Percentiles rank a stretch among this genome's conserved stretches.
Conservation (phyloP, 225 moss, liverwort and hornwort species). For the Lunularia cruciata region DNA sequence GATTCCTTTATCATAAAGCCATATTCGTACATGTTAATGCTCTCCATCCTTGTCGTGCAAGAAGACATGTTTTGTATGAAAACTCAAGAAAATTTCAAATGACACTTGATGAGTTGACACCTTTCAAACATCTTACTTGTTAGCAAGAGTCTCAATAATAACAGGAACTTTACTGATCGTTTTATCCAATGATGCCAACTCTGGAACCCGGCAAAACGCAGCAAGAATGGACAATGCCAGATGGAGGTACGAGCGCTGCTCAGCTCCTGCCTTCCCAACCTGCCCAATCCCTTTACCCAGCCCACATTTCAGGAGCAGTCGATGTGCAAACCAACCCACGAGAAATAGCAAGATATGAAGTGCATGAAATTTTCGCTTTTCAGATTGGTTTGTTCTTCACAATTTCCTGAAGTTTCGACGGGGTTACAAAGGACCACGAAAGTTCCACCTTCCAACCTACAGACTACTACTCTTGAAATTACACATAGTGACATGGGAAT, state of each 20-base stretch:
- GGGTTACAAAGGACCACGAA: no score
- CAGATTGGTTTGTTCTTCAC: no score
- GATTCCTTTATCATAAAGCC: conserved; percentile 44
- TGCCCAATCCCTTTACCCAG: conserved; percentile 25
- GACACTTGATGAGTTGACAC: conserved; percentile 18
- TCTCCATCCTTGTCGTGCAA: no score
- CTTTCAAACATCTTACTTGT: conserved; percentile 72
- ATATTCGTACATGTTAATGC: no score
- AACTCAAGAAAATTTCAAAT: background rate
- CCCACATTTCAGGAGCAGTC: conserved; percentile 3
- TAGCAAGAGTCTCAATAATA: conserved; percentile 75
- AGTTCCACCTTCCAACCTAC: no score
- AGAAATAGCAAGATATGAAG: background rate
- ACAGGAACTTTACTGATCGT: conserved; percentile 78
- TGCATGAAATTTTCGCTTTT: background rate
- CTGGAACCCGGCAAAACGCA: conserved; percentile 86
- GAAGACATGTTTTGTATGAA: no score
- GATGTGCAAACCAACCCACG: background rate
- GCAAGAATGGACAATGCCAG: conserved; percentile 80
- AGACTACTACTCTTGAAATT: no score
- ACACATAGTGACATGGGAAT: no score
- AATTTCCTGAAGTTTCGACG: conserved; percentile 17
- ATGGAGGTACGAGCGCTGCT: conserved; percentile 70
- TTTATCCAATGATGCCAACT: conserved; percentile 76
- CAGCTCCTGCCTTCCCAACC: conserved; percentile 11